phyloP scores from a whole-genome alignment of 1,284 basidiomycete species.

The Rhodotorula glutinis region DNA sequence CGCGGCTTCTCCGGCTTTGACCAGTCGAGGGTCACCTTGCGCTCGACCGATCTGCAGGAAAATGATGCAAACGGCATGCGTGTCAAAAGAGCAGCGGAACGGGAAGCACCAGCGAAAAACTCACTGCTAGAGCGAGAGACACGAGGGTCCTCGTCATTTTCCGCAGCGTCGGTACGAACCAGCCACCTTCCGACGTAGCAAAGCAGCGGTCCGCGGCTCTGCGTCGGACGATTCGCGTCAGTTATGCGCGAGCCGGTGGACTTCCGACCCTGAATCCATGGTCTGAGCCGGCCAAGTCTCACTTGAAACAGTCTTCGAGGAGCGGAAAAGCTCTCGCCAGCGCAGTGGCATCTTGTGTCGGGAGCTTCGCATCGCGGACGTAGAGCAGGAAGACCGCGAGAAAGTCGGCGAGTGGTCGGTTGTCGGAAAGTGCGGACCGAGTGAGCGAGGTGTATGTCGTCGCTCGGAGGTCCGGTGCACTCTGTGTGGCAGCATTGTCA shows the following conservation, averaged over 20 bases:
- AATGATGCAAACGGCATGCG: not conserved
- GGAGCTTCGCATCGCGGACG: constrained; percentile 26
- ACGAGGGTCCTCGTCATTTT: constrained; percentile 35
- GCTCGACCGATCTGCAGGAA: constrained; percentile 37
- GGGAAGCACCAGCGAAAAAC: not conserved
- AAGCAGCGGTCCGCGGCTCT: constrained; percentile 45
- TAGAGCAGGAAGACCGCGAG: constrained; percentile 39
- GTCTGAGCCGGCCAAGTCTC: not conserved
- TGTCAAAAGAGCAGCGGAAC: not conserved
- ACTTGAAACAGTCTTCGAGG: constrained; percentile 40
- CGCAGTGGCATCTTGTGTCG: not conserved
- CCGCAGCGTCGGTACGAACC: constrained; percentile 45
- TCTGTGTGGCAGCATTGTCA: not conserved
- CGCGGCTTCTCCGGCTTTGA: constrained; percentile 41
- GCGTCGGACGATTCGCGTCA: not conserved
- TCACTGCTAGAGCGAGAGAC: constrained; percentile 36
- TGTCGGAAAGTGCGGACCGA: constrained; percentile 29
- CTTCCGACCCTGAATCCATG: too few relatives aligned
- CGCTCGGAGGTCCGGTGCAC: constrained; percentile 9
- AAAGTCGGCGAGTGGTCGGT: constrained; percentile 36
- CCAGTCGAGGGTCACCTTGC: constrained; percentile 39
- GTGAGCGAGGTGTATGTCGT: constrained; percentile 27
- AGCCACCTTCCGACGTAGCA: constrained; percentile 45
- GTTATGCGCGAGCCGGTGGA: too few relatives aligned
- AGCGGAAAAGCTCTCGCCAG: constrained; percentile 23